These are phyloP conservation scores for Plasmodium vinckei DNA, from an alignment of 169 alveolate genomes.

Conservation along the genomic window DNA sequence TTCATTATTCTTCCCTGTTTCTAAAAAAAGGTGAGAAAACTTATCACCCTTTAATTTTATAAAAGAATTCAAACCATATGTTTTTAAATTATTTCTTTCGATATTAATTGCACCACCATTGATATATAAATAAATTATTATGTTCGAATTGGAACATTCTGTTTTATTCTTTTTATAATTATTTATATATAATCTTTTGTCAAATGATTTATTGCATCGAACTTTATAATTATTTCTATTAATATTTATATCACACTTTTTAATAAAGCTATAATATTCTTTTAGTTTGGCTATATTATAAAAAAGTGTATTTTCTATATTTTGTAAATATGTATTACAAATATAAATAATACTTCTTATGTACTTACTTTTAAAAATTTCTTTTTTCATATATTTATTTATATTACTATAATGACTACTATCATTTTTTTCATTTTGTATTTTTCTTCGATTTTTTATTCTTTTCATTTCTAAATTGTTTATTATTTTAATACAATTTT, in stretches of 20 bases:
- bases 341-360: constrained; percentile 1
- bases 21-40: too few relatives aligned
- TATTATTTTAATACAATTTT: constrained; percentile 6
- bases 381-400: constrained; percentile 14
- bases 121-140: too few relatives aligned
- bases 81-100: too few relatives aligned
- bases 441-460: constrained; percentile 1
- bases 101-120: too few relatives aligned
- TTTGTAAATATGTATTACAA: constrained; percentile 11
- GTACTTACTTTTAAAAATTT: constrained; percentile 18
- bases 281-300: constrained; percentile 15
- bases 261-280: background rate
- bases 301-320: constrained; percentile 5
- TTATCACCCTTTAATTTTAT: too few relatives aligned
- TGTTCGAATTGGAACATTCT: too few relatives aligned
- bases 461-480: constrained; percentile 10
- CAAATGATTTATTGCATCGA: too few relatives aligned
- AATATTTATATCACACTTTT: background rate
- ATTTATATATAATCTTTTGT: background rate
- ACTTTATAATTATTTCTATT: too few relatives aligned
- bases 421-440: background rate
- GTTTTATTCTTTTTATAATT: background rate
- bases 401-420: background rate
- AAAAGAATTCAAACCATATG: too few relatives aligned
- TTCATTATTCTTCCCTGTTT: too few relatives aligned